Evolutionary conservation across 306 rosid species (phyloP), one percentile per base, ranked within the genome.

Genomic region (Fragaria ananassa): DNA sequence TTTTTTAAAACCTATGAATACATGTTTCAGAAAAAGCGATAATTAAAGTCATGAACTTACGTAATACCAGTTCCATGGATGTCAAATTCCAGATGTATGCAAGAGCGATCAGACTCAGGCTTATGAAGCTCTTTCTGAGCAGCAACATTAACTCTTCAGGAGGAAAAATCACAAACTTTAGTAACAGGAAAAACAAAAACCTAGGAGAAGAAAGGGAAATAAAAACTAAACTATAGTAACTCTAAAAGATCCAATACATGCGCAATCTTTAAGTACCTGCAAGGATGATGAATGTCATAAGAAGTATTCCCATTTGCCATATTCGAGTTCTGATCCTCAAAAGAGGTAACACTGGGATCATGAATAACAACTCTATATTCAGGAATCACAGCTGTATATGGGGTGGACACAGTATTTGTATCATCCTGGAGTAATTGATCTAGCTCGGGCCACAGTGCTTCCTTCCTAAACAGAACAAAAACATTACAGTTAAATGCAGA

Each of bases 71-170:
- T 85, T 81, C 89, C 93, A 35, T 84, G 84, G 72, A 86, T 77
- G 71, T 93, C 98, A 83, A 93, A 91, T 78, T 93, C 98, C 87
- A 93, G 80, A 86, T 93, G 98, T 53, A 85, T 89, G 88, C 98
- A 93, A 63, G 98, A 93, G 31, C 98, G 96, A 31, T 91, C 93
- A 15, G 98, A 93, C 74, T 77, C 88, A n/a, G 89, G 93, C 68
- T 77, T 85, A 65, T 93, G 98, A 79, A 93, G 96, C 87, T 93
- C 98, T 82, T 69, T 89, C 74, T 82, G 88, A 74, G 88, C 78
- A 79, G 96, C 90, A 58, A 86, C 98, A 63, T 86, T 88, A 49
- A 42, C 95, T 85, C 98, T 93, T 82, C 78, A 83, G 47, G 80
- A 46, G 86, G 57, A 67, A 74, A 78, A 46, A 70, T 37, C 77